These are phyloP conservation scores for Oryza meridionalis DNA, from an alignment of 176 grass and related monocot genomes.

Conservation along the genomic window DNA sequence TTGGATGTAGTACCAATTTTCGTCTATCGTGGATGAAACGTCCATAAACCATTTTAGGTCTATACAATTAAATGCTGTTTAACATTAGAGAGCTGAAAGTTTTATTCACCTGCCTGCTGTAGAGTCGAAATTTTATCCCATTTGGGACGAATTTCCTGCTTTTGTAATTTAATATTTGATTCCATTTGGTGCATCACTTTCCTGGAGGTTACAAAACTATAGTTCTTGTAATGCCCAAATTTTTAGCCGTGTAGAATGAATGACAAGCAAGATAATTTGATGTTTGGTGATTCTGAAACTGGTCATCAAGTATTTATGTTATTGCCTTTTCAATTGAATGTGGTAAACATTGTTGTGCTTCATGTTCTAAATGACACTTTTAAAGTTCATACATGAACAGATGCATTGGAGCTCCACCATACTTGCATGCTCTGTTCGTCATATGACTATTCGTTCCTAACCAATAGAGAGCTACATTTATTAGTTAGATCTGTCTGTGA, in stretches of 20 bases:
- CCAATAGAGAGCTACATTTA: not conserved
- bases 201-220: not conserved
- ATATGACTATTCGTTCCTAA: not conserved
- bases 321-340: not conserved
- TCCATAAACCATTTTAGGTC: not conserved
- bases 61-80: conserved; percentile 29
- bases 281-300: not conserved
- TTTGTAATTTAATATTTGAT: conserved; percentile 12
- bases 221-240: not conserved
- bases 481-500: not conserved
- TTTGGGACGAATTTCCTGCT: conserved; percentile 22
- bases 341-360: not conserved
- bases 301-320: not conserved
- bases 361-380: not conserved
- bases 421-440: not conserved
- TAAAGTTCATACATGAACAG: not conserved
- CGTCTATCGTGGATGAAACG: not conserved
- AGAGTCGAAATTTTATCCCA: not conserved
- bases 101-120: conserved; percentile 12
- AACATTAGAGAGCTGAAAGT: conserved; percentile 2
- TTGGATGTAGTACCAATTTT: not conserved
- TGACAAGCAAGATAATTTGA: not conserved
- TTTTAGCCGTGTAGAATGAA: not conserved
- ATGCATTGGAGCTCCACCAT: not conserved
- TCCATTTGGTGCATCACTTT: not conserved